A percentile compares a stretch with the other conserved stretches of the same genome.
phyloP scores from a whole-genome alignment of 148 eudicot genomes.

The Silene conica region DNA sequence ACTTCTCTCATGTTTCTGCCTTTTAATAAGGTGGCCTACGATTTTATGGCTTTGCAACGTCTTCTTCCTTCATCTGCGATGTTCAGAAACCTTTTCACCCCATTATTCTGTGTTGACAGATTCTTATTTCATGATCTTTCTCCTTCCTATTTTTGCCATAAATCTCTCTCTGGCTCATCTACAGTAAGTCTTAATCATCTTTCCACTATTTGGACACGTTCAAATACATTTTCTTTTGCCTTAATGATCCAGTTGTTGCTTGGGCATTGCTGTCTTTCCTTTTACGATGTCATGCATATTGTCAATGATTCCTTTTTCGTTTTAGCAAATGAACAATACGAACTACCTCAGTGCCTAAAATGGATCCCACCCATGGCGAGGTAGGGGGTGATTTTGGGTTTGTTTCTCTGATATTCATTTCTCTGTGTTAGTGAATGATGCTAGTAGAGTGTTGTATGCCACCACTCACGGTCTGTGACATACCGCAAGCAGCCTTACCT shows the following conservation, averaged over 20 bases:
- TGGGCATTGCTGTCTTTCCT: not conserved
- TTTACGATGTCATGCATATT: not conserved
- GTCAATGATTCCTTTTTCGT: not conserved
- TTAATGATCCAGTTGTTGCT: not conserved
- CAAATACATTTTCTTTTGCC: not conserved
- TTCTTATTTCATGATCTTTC: not conserved
- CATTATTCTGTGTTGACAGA: not conserved
- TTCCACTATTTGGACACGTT: not conserved
- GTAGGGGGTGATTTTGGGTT: not conserved
- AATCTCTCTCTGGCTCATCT: not conserved
- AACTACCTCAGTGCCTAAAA: not conserved
- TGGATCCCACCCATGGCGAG: not conserved
- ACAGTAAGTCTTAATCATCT: constrained; percentile 33
- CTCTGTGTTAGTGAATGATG: too few relatives aligned
- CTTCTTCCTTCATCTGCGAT: not conserved
- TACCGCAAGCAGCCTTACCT: too few relatives aligned
- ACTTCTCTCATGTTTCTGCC: not conserved
- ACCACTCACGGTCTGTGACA: too few relatives aligned
- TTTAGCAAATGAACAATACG: not conserved
- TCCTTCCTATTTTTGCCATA: constrained; percentile 6
- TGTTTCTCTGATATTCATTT: too few relatives aligned
- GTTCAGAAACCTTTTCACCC: not conserved
- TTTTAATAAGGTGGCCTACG: not conserved
- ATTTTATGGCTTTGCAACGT: not conserved
- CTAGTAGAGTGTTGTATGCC: too few relatives aligned